These are phyloP conservation scores for Ajuga reptans DNA, from an alignment of 305 asterid species.

Conservation along the genomic window DNA sequence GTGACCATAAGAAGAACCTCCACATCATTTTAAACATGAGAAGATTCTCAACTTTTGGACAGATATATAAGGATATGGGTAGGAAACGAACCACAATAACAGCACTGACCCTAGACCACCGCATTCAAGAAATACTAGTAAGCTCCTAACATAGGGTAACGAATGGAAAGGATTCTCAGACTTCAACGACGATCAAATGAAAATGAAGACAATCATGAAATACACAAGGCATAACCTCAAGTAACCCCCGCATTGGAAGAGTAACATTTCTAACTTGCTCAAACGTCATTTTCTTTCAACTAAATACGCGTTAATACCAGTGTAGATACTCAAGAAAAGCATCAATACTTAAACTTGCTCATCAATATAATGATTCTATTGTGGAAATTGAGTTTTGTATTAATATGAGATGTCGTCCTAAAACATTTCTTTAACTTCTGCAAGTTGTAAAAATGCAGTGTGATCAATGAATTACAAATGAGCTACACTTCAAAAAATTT, in stretches of 20 bases:
- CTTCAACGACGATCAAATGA: neutral
- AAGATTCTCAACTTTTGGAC: neutral
- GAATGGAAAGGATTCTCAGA: neutral
- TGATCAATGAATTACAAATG: neutral
- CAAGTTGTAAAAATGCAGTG: neutral
- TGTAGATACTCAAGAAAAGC: neutral
- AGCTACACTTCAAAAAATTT: neutral
- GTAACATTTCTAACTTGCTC: neutral
- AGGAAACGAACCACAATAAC: neutral
- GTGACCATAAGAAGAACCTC: neutral
- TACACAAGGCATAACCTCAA: neutral
- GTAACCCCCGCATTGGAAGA: neutral
- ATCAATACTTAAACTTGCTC: neutral
- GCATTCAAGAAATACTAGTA: neutral
- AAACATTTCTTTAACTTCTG: slow-evolving; percentile 6
- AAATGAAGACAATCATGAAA: neutral
- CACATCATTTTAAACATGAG: neutral
- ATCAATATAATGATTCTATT: neutral
- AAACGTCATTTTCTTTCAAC: neutral
- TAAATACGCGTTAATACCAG: neutral
- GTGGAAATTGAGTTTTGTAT: neutral
- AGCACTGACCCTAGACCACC: neutral
- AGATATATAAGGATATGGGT: neutral
- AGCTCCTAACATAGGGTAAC: neutral
- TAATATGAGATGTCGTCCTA: neutral